phyloP scores from a whole-genome alignment of 768 basidiomycete species.

The Rhizopogon vulgaris region DNA sequence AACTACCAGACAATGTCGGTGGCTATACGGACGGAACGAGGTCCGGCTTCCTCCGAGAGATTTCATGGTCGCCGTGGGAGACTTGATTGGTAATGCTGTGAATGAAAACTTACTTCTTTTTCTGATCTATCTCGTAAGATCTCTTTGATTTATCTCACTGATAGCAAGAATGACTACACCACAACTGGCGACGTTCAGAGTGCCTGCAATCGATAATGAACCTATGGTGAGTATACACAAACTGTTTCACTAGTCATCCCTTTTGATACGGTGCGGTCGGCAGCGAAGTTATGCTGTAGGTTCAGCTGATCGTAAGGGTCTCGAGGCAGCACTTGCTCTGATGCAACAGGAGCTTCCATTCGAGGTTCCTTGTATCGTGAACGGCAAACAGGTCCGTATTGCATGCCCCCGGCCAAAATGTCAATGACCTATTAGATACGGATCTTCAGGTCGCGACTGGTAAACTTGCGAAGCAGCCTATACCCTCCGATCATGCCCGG shows the following conservation, averaged over 20 bases:
- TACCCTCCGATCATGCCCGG: slow-evolving; percentile 82
- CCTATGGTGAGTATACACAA: slow-evolving; percentile 60
- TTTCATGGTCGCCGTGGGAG: too few species aligned
- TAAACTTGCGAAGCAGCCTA: slow-evolving; percentile 67
- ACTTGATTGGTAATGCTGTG: too few species aligned
- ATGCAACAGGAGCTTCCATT: slow-evolving; percentile 84
- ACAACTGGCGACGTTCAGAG: slow-evolving; percentile 80
- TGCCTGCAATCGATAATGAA: slow-evolving; percentile 87
- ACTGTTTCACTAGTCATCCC: too few species aligned
- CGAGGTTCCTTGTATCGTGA: slow-evolving; percentile 89
- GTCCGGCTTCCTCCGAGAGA: too few species aligned
- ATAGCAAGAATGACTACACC: slow-evolving; percentile 53
- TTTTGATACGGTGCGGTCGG: not conserved
- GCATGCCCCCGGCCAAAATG: not conserved
- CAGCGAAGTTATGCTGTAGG: slow-evolving; percentile 76
- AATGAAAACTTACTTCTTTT: too few species aligned
- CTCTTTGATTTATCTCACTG: not conserved
- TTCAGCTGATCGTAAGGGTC: slow-evolving; percentile 66
- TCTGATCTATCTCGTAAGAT: too few species aligned
- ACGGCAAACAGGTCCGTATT: slow-evolving; percentile 71
- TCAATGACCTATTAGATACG: slow-evolving; percentile 1
- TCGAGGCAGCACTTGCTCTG: slow-evolving; percentile 68
- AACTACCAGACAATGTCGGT: too few species aligned
- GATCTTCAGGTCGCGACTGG: slow-evolving; percentile 68
- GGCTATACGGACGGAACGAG: too few species aligned